These are phyloP conservation scores for Priceomyces medius DNA, from an alignment of 805 yeast genomes.

Conservation along the genomic window DNA sequence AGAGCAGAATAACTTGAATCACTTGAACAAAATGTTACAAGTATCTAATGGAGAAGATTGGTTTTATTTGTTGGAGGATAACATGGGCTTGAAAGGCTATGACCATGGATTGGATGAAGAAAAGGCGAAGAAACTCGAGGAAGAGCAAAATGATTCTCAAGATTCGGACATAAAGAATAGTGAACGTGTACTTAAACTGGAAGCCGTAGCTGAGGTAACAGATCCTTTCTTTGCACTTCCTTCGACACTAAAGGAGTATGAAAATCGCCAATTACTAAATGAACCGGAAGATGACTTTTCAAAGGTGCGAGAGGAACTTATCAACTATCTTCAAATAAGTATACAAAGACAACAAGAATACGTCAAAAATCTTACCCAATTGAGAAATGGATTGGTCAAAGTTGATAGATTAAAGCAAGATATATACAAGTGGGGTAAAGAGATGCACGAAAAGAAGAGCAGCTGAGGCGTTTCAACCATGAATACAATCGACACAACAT, in stretches of 20 bases:
- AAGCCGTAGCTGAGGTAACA: constrained; percentile 21
- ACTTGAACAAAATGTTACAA: constrained; percentile 68
- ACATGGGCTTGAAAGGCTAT: constrained; percentile 64
- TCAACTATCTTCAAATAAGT: constrained; percentile 44
- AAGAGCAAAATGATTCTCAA: constrained; percentile 3
- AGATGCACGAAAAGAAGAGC: constrained; percentile 57
- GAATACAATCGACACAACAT: not conserved
- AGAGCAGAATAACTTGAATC: constrained; percentile 77
- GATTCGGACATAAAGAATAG: constrained; percentile 4
- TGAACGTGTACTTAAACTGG: constrained; percentile 8
- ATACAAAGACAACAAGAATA: constrained; percentile 69
- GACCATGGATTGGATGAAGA: constrained; percentile 55
- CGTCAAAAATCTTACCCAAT: constrained; percentile 69
- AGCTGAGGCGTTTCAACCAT: constrained; percentile 8
- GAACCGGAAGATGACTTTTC: constrained; percentile 32
- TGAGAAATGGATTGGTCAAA: constrained; percentile 73
- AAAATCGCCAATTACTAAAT: constrained; percentile 20
- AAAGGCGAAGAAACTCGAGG: constrained; percentile 12
- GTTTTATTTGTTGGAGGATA: constrained; percentile 58
- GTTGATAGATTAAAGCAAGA: constrained; percentile 74
- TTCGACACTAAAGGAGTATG: constrained; percentile 31
- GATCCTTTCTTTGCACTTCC: constrained; percentile 61
- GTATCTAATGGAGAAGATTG: constrained; percentile 88
- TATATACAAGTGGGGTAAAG: constrained; percentile 80
- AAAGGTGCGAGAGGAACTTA: constrained; percentile 60